A percentile compares a stretch with the other conserved stretches of the same genome.
Evolutionary conservation across 116 monocot species (phyloP).

Genomic region (Dioscorea cayenensis): DNA sequence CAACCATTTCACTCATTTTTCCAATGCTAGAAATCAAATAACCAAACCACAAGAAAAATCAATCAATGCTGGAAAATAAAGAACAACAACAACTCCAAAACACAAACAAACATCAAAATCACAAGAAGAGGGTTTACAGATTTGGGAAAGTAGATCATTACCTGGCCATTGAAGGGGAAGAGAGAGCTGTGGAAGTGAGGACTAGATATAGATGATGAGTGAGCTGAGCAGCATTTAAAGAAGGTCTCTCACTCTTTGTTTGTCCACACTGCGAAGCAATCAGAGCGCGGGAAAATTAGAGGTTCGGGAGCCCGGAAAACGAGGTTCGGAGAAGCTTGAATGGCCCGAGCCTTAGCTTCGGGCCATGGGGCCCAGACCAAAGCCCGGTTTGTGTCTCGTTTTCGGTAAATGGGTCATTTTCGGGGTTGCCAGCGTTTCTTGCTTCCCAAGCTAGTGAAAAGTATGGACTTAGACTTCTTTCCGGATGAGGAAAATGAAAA

Average conservation of each 20-base stretch:
- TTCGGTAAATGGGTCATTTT: not conserved
- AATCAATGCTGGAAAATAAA: too few relatives aligned
- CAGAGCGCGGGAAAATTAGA: not conserved
- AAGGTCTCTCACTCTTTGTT: too few relatives aligned
- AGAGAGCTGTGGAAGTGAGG: not conserved
- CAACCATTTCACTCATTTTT: too few relatives aligned
- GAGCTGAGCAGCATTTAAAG: not conserved
- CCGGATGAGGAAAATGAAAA: too few relatives aligned
- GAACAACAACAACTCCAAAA: too few relatives aligned
- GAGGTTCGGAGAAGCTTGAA: not conserved
- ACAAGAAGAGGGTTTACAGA: too few relatives aligned
- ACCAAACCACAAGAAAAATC: too few relatives aligned
- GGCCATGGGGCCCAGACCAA: not conserved
- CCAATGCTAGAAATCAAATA: too few relatives aligned
- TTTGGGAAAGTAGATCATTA: too few relatives aligned
- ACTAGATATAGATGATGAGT: not conserved
- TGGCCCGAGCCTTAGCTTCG: not conserved
- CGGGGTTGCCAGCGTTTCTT: not conserved
- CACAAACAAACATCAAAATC: too few relatives aligned
- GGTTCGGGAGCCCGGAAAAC: not conserved
- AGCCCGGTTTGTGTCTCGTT: not conserved
- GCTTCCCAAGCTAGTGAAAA: not conserved
- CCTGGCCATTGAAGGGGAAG: not conserved
- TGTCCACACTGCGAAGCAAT: not conserved
- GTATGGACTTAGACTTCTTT: too few relatives aligned